These are phyloP conservation scores for Phytophthora litchii DNA, from an alignment of 352 stramenopile species.

Conservation along the genomic window DNA sequence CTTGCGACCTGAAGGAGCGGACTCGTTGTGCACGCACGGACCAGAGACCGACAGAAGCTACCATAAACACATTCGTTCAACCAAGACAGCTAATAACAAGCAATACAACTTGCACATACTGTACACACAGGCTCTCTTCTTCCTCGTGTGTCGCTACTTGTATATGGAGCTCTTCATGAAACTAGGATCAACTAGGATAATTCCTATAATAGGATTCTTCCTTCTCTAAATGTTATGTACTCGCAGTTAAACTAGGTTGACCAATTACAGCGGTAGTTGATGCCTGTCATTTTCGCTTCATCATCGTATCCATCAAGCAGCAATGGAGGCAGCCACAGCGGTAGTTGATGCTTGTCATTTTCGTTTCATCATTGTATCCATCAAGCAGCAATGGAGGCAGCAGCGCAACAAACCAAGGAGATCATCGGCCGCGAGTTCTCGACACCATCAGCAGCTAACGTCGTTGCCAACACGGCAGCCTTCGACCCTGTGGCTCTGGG, in stretches of 20 bases:
- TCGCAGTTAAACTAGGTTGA: too few relatives aligned
- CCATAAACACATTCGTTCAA: slow-evolving; percentile 23
- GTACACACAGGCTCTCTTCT: background rate
- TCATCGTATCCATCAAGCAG: slow-evolving; percentile 13
- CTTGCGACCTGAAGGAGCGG: slow-evolving; percentile 29
- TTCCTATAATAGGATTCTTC: too few relatives aligned
- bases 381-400: slow-evolving; percentile 58
- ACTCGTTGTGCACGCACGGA: slow-evolving; percentile 4
- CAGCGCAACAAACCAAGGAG: slow-evolving; percentile 54
- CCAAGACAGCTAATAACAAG: slow-evolving; percentile 15
- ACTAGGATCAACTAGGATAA: too few relatives aligned
- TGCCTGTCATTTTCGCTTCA: slow-evolving; percentile 11
- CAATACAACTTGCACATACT: background rate
- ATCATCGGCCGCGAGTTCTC: slow-evolving; percentile 70
- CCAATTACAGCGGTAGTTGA: background rate
- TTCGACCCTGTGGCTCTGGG: slow-evolving; percentile 71
- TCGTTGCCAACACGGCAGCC: slow-evolving; percentile 6
- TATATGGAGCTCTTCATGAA: background rate
- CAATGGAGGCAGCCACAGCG: too few relatives aligned
- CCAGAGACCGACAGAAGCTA: slow-evolving; percentile 8
- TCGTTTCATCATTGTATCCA: slow-evolving; percentile 11
- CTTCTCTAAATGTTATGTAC: too few relatives aligned
- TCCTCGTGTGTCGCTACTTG: background rate
- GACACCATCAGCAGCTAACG: slow-evolving; percentile 3
- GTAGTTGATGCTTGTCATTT: slow-evolving; percentile 2